phyloP scores from a whole-genome alignment of 257 asterid genomes.

The Hygrophila difformis region DNA sequence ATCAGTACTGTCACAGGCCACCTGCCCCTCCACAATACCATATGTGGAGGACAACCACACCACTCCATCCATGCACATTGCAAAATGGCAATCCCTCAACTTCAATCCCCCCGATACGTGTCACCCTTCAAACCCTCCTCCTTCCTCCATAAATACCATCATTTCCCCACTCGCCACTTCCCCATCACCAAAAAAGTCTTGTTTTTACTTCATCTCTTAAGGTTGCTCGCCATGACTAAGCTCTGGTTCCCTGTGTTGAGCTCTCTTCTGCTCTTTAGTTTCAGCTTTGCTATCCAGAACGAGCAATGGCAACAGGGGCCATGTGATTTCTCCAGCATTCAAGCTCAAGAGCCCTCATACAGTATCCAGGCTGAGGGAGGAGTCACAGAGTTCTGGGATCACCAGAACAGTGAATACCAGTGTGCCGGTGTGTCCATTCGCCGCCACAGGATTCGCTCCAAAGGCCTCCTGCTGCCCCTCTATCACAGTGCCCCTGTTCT shows the following conservation, averaged over 20 bases:
- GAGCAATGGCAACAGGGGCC: slow-evolving; percentile 24
- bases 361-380: slow-evolving; percentile 51
- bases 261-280: slow-evolving; percentile 24
- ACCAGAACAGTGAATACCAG: slow-evolving; percentile 32
- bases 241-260: slow-evolving; percentile 17
- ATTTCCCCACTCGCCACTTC: slow-evolving; percentile 23
- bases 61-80: slow-evolving; percentile 37
- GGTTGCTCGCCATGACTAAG: slow-evolving; percentile 11
- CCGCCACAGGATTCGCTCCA: slow-evolving; percentile 32
- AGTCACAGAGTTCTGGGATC: slow-evolving; percentile 42
- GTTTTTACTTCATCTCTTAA: too few species aligned
- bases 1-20: too few species aligned
- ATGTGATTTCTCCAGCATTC: slow-evolving; percentile 40
- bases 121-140: slow-evolving; percentile 13
- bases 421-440: slow-evolving; percentile 53
- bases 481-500: slow-evolving; percentile 48
- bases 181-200: slow-evolving; percentile 5
- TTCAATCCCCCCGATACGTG: slow-evolving; percentile 22
- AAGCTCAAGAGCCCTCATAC: slow-evolving; percentile 29
- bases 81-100: slow-evolving; percentile 35
- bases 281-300: slow-evolving; percentile 7
- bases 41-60: too few species aligned
- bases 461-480: slow-evolving; percentile 38
- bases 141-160: slow-evolving; percentile 22
- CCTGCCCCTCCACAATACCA: too few species aligned